Evolutionary conservation across 1,139 yeast genomes (phyloP).

Genomic region (Hemisphaericaspora lyxosophila): DNA sequence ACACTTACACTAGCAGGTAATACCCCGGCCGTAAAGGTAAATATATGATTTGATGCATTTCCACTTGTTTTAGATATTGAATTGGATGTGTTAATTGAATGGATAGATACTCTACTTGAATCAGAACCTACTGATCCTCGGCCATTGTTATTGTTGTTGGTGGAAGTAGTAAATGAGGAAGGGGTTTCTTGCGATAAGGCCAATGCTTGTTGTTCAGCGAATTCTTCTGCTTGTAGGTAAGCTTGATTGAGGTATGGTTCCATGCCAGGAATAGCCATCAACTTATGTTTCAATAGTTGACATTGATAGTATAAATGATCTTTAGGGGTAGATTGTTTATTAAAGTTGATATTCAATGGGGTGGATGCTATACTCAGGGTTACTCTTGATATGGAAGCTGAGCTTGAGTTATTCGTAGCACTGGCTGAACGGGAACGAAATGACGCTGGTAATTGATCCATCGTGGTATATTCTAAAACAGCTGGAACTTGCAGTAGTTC

Average conservation of each 20-base stretch:
- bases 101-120: conserved; percentile 24
- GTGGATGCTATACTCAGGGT: conserved; percentile 26
- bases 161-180: conserved; percentile 1
- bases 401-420: conserved; percentile 26
- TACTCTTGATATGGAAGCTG: conserved; percentile 33
- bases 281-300: conserved; percentile 53
- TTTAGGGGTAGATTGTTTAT: conserved; percentile 60
- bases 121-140: conserved; percentile 7
- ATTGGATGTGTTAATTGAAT: conserved; percentile 21
- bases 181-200: conserved; percentile 44
- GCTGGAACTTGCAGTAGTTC: not conserved
- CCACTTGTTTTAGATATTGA: conserved; percentile 14
- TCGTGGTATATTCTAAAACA: no score
- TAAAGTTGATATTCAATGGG: conserved; percentile 52
- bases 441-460: conserved; percentile 20
- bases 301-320: conserved; percentile 80
- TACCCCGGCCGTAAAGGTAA: conserved; percentile 73
- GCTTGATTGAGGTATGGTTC: conserved; percentile 67
- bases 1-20: conserved; percentile 70
- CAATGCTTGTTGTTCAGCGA: conserved; percentile 72
- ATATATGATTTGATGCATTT: conserved; percentile 30
- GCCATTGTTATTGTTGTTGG: not conserved
- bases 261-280: conserved; percentile 68
- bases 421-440: conserved; percentile 41
- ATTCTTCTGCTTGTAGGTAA: conserved; percentile 54